These are phyloP conservation scores for Mucor indicus DNA, from an alignment of 371 early-diverging fungal species.

Conservation along the genomic window DNA sequence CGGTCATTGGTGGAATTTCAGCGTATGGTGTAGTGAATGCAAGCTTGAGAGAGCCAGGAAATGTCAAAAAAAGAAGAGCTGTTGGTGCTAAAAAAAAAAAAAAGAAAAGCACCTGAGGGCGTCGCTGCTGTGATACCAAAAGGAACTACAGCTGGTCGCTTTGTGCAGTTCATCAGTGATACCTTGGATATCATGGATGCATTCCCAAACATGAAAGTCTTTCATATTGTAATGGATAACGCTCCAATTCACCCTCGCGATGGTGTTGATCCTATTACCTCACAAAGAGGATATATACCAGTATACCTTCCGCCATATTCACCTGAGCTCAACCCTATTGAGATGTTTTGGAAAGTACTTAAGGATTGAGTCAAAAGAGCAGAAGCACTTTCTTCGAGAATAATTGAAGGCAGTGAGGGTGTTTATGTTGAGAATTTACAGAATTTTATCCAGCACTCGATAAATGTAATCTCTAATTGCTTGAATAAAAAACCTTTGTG, in stretches of 20 bases:
- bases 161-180: constrained; percentile 6
- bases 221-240: constrained; percentile 2
- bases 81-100: not conserved
- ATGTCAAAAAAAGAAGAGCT: not conserved
- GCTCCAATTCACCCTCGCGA: not conserved
- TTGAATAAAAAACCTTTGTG: no score
- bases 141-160: constrained; percentile 2
- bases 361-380: constrained; percentile 7
- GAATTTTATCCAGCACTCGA: not conserved
- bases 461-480: no score
- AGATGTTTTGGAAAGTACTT: constrained; percentile 5
- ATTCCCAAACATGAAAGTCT: constrained; percentile 1
- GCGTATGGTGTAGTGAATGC: constrained; percentile 7
- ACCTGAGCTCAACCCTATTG: constrained; percentile 4
- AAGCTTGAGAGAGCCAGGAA: constrained; percentile 3
- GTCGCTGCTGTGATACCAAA: not conserved
- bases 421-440: constrained; percentile 1
- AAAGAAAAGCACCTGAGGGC: not conserved
- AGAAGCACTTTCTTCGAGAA: constrained; percentile 2
- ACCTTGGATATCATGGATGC: constrained; percentile 1
- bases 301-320: constrained; percentile 1
- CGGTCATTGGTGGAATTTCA: constrained; percentile 6
- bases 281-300: not conserved
- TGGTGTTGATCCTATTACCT: not conserved
- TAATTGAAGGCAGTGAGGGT: constrained; percentile 1